Base-by-base conservation (phyloP, 2,329 filamentous ascomycete genomes). In the Aureobasidium vineae region DNA sequence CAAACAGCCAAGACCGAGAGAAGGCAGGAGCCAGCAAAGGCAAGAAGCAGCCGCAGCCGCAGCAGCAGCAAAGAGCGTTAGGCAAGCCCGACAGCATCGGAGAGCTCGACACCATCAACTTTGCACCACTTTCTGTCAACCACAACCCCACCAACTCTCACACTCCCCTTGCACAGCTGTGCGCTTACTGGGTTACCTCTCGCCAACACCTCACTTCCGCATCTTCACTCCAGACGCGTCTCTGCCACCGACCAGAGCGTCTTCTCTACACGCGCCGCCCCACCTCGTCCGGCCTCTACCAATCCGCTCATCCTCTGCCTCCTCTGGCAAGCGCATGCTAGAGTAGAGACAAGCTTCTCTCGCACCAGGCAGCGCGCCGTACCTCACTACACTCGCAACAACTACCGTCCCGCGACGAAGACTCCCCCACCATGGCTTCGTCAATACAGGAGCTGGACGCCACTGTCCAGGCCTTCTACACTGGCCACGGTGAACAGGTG, bases 391-490 rank as follows among this genome's bases (percentile, higher is more conserved):
- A 2, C 2, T 23, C 50, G 16, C 50, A 65, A 26, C 15, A 31
- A 63, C 45, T 31, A 13, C 41, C 10, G 47, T 19, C 11, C 26
- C 19, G 16, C 41, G 31, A 33, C 53, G 33, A 57, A 43, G 68
- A 59, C 66, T 31, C 69, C 68, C 68, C 70, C 76, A 77, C 70
- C 70, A 88, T 88, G 86, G 85, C 86, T 74, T 80, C 86, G 77
- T 85, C 90, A 75, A 94, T 99, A 80, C 88, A 90, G 79, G 95
- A 99, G 87, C 88, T 99, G 83, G 95, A 99, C 86, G 89, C 85
- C 79, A 95, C 92, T 72, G 94, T 98, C 85, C 93, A 91, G 79
- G 88, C 91, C 83, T 98, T 99, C 82, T 99, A 97, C 77, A 94
- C 98, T 82, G 93, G 93, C 78, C 90, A 94, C 79, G 95, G 95